Conservation (phyloP, 108 stramenopile species). For the Nitzschia sp. region DNA sequence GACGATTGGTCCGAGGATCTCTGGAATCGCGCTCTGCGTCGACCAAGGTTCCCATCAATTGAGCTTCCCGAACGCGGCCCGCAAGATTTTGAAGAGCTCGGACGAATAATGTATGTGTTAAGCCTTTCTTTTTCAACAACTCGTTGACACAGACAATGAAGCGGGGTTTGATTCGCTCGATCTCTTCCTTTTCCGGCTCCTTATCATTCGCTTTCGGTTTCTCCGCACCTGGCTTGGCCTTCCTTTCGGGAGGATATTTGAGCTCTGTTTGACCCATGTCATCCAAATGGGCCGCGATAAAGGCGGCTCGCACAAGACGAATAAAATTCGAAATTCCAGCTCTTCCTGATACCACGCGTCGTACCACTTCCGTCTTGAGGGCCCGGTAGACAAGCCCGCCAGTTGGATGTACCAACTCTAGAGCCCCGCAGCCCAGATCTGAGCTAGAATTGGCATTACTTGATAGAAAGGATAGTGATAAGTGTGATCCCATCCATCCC, state of each 20-base stretch:
- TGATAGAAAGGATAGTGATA: constrained; percentile 73
- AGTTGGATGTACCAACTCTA: constrained; percentile 79
- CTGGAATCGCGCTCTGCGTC: constrained; percentile 69
- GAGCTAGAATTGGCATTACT: constrained; percentile 79
- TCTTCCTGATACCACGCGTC: constrained; percentile 65
- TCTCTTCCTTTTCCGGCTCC: constrained; percentile 22
- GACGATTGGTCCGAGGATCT: constrained; percentile 48
- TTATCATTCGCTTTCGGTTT: constrained; percentile 4
- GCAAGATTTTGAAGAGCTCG: constrained; percentile 76
- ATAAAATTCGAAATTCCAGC: constrained; percentile 77
- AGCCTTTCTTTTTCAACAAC: constrained; percentile 74
- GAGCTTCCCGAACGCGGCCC: constrained; percentile 73
- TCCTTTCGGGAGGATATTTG: constrained; percentile 37
- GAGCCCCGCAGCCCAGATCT: constrained; percentile 80
- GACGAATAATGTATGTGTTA: constrained; percentile 80
- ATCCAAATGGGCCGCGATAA: constrained; percentile 73
- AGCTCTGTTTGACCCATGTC: constrained; percentile 66
- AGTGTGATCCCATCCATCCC: constrained; percentile 83
- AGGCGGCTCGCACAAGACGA: constrained; percentile 74
- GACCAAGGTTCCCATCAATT: constrained; percentile 76
- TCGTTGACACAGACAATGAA: constrained; percentile 85
- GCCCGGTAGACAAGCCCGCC: constrained; percentile 80
- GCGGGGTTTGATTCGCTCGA: constrained; percentile 39
- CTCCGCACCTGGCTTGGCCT: constrained; percentile 12
- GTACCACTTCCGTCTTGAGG: constrained; percentile 65